Base-by-base conservation (phyloP, 164 flowering plant genomes). In the Dillenia turbinata region DNA sequence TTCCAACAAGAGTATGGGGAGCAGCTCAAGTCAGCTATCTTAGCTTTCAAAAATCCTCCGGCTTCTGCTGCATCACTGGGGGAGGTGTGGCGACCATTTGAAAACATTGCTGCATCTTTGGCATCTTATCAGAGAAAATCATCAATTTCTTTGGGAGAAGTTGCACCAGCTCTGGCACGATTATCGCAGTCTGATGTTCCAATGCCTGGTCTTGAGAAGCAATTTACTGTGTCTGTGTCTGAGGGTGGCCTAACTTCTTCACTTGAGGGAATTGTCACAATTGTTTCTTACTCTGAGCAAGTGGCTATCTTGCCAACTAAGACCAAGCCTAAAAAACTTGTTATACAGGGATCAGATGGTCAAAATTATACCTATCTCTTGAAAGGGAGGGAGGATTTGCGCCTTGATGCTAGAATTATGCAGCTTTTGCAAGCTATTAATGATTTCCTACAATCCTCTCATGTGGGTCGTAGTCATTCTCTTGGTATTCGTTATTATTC, bases 381-480 rank as follows among this genome's bases (percentile, higher is more conserved):
- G 66, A 94, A 94, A 81, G 98, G 98, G 44, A 76, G 98, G 61
- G 98, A 94, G 69, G 98, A 94, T 75, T 71, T 90, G 66, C 96
- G 98, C 49, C 97, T 94, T 70, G 98, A 94, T 89, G 97, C 98
- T 19, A 85, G 98, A 81, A 87, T 94, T 56, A 90, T 94, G 98
- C 98, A 94, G 78, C 75, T 94, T 55, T 76, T 94, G 80, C 95
- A 94, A 73, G 96, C 98, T 64, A 70, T 94, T 51, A 84, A 94
- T 70, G 78, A 85, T 51, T 83, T 87, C 76, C 68, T 94, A 66
- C 75, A 70, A 66, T 81, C 95, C 54, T 82, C 89, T 69, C 59
- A 83, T 68, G 78, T 73, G 56, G 76, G 84, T 57, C 71, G 69
- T 63, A 58, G 82, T 59, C 79, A 71, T 56, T 73, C 77, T 19